phyloP scores from a whole-genome alignment of 2,329 filamentous ascomycete species.

The Diaporthe velutina region DNA sequence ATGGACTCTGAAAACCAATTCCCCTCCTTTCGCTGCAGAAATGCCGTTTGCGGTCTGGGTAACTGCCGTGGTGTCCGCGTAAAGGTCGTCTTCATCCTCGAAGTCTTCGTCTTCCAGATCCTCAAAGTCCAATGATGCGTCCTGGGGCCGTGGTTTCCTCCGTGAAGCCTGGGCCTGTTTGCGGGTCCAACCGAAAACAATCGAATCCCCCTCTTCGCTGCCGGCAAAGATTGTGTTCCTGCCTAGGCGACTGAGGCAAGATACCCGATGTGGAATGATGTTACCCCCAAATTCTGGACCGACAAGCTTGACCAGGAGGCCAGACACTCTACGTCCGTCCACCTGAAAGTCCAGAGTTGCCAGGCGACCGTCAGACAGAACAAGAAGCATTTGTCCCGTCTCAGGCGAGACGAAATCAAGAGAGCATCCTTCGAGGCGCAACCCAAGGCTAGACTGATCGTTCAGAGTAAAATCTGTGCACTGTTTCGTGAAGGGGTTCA shows the following conservation, averaged over 20 bases:
- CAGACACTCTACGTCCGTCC: slow-evolving; percentile 92
- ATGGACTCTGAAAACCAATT: slow-evolving; percentile 81
- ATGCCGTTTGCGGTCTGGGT: slow-evolving; percentile 50
- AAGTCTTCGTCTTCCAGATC: slow-evolving; percentile 62
- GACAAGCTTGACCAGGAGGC: slow-evolving; percentile 79
- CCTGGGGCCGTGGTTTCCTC: slow-evolving; percentile 71
- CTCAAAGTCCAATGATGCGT: slow-evolving; percentile 64
- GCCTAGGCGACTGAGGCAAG: slow-evolving; percentile 78
- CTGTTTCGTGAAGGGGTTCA: slow-evolving; percentile 90
- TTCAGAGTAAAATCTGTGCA: slow-evolving; percentile 86
- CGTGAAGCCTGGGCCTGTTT: slow-evolving; percentile 72
- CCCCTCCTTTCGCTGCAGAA: slow-evolving; percentile 65
- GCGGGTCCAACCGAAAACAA: slow-evolving; percentile 83
- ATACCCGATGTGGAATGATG: slow-evolving; percentile 72
- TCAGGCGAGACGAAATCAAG: slow-evolving; percentile 83
- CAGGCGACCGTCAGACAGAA: slow-evolving; percentile 81
- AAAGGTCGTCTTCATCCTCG: slow-evolving; percentile 75
- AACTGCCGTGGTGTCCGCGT: slow-evolving; percentile 67
- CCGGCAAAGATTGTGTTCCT: slow-evolving; percentile 84
- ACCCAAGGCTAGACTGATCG: slow-evolving; percentile 84
- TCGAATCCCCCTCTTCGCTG: slow-evolving; percentile 85
- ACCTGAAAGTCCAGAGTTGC: slow-evolving; percentile 85
- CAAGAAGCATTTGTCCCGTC: slow-evolving; percentile 85
- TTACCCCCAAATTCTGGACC: slow-evolving; percentile 72
- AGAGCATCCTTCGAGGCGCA: slow-evolving; percentile 85